Base-by-base conservation (phyloP, 2,329 filamentous ascomycete genomes). In the Bertia moriformis region DNA sequence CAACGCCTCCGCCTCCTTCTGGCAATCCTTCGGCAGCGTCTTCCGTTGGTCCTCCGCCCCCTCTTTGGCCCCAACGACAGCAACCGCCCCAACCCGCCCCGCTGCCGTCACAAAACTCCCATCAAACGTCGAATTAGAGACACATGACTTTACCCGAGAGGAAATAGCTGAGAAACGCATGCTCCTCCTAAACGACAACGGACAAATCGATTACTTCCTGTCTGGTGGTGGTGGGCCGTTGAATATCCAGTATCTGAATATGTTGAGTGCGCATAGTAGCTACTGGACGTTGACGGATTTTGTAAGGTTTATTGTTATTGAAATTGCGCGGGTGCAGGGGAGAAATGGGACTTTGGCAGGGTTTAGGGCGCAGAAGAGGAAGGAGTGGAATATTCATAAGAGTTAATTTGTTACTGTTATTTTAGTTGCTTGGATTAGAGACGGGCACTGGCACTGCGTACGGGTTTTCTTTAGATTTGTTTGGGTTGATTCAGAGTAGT, bases 181-280 rank as follows among this genome's bases (percentile, higher is more conserved):
- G 58, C 65, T 67, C 38, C 48, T 78, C 14, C 61, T 82, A 2
- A 82, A 82, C 42, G 77, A 82, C 45, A 81, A 81, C 43, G 77
- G 75, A 0, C 78, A 82, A 51, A 72, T 82, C 33, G 77, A 82
- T 47, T 82, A 64, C 49, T 78, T 70, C 46, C 58, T 82, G 39
- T 69, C 67, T 39, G 72, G 74, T 27, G 73, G 74, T 2, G 72
- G 73, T 2, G 77, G 77, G 0, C 65, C 74, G 29, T 56, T 82
- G 39, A 77, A 78, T 49, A 80, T 80, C 37, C 76, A 81, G 51
- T 82, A 82, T 49, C 51, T 81, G 39, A 81, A 77, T 38, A 82
- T 82, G 77, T 53, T 82, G 29, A 73, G 74, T 20, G 77, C 77
- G 27, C 77, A 82, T 56, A 78, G 72, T 46, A 77, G 72, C 50